Evolutionary conservation across 2,329 filamentous ascomycete genomes (phyloP).

Genomic region (Calonectria pteridis): DNA sequence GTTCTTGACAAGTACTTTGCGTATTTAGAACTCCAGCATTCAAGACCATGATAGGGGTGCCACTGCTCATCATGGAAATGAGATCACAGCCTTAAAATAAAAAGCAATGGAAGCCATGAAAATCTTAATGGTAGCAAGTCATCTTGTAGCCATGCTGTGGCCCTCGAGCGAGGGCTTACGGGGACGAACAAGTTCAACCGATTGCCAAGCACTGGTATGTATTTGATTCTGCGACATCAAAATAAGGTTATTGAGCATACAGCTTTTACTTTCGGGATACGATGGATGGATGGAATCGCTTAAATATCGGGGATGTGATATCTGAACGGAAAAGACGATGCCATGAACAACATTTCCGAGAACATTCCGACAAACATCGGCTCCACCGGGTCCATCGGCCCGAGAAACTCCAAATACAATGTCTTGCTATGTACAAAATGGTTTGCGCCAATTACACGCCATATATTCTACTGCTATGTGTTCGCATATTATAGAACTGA

Average conservation of each 20-base stretch:
- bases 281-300: neutral
- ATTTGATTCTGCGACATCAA: neutral
- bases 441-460: no score
- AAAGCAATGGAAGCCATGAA: no score
- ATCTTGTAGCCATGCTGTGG: no score
- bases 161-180: no score
- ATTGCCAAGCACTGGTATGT: neutral
- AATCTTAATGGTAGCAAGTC: no score
- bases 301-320: neutral
- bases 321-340: neutral
- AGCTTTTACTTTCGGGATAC: no score
- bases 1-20: no score
- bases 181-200: neutral
- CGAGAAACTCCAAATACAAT: neutral
- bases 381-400: neutral
- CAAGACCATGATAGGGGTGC: no score
- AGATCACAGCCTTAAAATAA: no score
- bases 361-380: neutral
- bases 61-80: no score
- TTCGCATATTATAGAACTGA: no score
- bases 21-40: no score
- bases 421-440: neutral
- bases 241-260: neutral
- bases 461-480: neutral
- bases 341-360: neutral